Evolutionary conservation across 495 filamentous ascomycete genomes (phyloP), one percentile per base, ranked within the genome.

Genomic region (Aspergillus steynii): DNA sequence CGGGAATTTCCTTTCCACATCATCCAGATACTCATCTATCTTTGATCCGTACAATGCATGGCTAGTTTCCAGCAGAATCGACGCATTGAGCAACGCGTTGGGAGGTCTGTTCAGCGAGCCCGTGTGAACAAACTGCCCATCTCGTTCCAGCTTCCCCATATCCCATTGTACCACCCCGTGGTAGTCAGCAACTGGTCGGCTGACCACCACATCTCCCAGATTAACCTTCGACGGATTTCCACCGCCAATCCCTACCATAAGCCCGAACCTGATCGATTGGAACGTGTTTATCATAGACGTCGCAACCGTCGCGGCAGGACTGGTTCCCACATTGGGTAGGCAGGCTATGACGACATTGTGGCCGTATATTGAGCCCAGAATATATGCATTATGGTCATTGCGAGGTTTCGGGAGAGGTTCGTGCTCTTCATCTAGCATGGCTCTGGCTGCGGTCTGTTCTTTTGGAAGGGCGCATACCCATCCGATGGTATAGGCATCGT

Each of bases 121-220:
- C 2, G 5, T 8, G 4, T 5, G n/a, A 2, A 9, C 8, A 10
- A 50, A 50, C 15, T 20, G 5, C 1, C 48, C 48, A 25, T 14
- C 48, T 5, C 20, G 6, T 28, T 25, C 2, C 48, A 14, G 2
- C n/a, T 50, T 50, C 5, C 48, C 48, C 5, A 50, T 2, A 25
- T 50, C 48, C 20, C 27, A 50, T 50, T 50, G 48, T 6, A 50
- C 48, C 3, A 50, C 48, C 2, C 48, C 48, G 15, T 1, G 8
- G n/a, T 9, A 50, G 1, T 12, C 9, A 25, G 5, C 48, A 1
- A 28, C 27, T 14, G 48, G 48, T 4, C 2, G 6, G 9, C 48
- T 50, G 48, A 50, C 48, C n/a, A 50, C 48, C 5, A 50, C 48
- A 50, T 50, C 48, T 2, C 48, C 48, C 7, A 50, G 48, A 6